These are phyloP conservation scores for Hygrocybe punicea DNA, from an alignment of 768 basidiomycete species.

Conservation along the genomic window DNA sequence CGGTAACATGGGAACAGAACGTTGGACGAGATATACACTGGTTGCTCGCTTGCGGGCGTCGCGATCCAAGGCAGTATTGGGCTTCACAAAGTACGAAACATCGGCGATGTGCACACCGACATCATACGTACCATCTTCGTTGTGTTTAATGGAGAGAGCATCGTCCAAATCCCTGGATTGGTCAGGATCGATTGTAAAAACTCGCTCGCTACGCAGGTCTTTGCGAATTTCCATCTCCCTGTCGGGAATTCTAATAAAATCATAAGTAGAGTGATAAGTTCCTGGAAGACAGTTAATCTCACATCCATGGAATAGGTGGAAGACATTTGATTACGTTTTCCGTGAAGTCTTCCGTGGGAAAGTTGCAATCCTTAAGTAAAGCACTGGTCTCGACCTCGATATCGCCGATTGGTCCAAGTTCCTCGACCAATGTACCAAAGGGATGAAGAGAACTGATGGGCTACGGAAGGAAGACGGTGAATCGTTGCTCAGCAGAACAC, in stretches of 20 bases:
- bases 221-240: conserved; percentile 83
- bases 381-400: conserved; percentile 98
- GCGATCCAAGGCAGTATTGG: conserved; percentile 94
- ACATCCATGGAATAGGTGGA: conserved; percentile 94
- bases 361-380: conserved; percentile 96
- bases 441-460: conserved; percentile 96
- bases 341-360: conserved; percentile 95
- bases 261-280: conserved; percentile 9
- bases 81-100: conserved; percentile 92
- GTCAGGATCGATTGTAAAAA: conserved; percentile 92
- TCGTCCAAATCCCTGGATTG: conserved; percentile 93
- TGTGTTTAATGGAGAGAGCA: conserved; percentile 82
- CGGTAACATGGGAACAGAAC: conserved; percentile 95
- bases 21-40: conserved; percentile 94
- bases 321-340: conserved; percentile 94
- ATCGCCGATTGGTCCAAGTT: conserved; percentile 97
- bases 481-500: conserved; percentile 3
- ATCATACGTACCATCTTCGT: conserved; percentile 90
- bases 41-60: conserved; percentile 97
- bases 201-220: conserved; percentile 78
- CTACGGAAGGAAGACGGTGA: conserved; percentile 37
- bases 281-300: conserved; percentile 30
- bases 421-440: conserved; percentile 96
- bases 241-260: conserved; percentile 67
- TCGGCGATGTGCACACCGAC: conserved; percentile 96